Evolutionary conservation across 208 protist species (phyloP).

Genomic region (Leishmania martiniquensis): DNA sequence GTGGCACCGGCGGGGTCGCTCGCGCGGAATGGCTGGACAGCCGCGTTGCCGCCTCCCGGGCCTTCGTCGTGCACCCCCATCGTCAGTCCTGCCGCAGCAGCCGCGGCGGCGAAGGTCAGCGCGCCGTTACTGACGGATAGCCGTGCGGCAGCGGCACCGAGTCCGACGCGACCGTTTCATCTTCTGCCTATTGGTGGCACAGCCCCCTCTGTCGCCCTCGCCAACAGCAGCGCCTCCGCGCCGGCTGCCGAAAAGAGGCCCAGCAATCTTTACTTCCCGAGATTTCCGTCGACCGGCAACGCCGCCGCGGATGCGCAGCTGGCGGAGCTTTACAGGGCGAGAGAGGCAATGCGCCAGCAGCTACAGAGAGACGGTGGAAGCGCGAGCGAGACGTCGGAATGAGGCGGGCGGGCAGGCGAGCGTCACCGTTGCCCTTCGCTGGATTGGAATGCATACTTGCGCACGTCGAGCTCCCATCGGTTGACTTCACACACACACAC

Average conservation of each 20-base stretch:
- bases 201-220: not conserved
- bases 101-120: not conserved
- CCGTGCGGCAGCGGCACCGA: not conserved
- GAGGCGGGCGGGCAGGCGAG: not conserved
- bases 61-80: not conserved
- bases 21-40: not conserved
- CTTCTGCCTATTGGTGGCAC: constrained; percentile 14
- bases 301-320: constrained; percentile 76
- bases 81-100: not conserved
- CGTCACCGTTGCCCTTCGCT: not conserved
- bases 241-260: not conserved
- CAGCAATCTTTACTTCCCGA: constrained; percentile 64
- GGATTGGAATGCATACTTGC: not conserved
- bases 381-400: not conserved
- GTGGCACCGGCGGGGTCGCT: not conserved
- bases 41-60: not conserved
- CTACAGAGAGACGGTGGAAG: constrained; percentile 21
- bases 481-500: not conserved
- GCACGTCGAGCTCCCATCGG: not conserved
- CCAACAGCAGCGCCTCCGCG: not conserved
- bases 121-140: not conserved
- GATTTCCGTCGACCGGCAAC: constrained; percentile 78
- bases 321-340: constrained; percentile 69
- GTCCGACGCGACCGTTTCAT: constrained; percentile 26
- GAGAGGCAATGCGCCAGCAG: constrained; percentile 72